Evolutionary conservation across 306 rosid genomes (phyloP).

Genomic region (Quercus alba): DNA sequence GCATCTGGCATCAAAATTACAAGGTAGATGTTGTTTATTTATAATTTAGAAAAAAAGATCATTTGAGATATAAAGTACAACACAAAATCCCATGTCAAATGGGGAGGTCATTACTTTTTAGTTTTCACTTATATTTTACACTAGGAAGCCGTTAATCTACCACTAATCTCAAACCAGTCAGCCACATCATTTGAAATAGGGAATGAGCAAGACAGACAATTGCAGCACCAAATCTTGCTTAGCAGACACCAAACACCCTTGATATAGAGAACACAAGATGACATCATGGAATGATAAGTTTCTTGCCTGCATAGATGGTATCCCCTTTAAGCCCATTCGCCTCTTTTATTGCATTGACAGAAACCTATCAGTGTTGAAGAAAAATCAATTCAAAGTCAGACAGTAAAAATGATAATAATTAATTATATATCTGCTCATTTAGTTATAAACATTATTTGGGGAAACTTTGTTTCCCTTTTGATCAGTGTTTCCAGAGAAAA

Average conservation of each 20-base stretch:
- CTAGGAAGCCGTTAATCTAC: neutral
- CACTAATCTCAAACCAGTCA: neutral
- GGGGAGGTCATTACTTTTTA: too few relatives aligned
- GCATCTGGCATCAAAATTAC: neutral
- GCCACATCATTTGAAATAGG: neutral
- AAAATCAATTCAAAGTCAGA: neutral
- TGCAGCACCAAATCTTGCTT: neutral
- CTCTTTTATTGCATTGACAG: conserved; percentile 29
- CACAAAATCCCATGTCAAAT: neutral
- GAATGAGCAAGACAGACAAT: neutral
- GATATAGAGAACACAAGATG: neutral
- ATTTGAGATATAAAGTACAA: neutral
- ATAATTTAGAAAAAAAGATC: neutral
- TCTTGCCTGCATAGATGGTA: conserved; percentile 35
- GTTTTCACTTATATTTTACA: neutral
- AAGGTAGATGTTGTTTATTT: neutral
- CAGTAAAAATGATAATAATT: neutral
- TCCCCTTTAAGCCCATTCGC: conserved; percentile 28
- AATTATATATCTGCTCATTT: neutral
- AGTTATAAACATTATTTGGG: neutral
- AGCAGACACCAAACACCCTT: neutral
- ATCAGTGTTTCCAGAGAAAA: neutral
- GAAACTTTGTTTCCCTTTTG: neutral
- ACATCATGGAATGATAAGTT: conserved; percentile 29
- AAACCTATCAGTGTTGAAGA: conserved; percentile 7